phyloP scores from a whole-genome alignment of 139 green algal genomes.

The Spirogloea muscicola region DNA sequence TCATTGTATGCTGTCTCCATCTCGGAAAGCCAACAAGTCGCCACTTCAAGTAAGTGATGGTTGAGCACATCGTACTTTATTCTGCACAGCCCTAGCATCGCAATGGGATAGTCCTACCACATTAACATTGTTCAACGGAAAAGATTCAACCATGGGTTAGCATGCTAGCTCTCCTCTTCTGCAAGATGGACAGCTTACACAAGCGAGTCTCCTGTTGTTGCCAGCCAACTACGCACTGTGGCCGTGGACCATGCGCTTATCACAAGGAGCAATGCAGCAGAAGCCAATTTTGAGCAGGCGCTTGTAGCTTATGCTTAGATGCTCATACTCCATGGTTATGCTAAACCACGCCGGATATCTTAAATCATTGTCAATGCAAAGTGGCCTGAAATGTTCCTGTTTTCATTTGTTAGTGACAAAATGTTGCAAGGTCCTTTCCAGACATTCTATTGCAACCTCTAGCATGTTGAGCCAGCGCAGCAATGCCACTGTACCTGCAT shows the following conservation, averaged over 20 bases:
- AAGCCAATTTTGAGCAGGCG: conserved; percentile 6
- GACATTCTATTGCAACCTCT: too few relatives aligned
- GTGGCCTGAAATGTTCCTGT: too few relatives aligned
- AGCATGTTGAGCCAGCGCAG: too few relatives aligned
- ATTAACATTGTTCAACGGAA: not conserved
- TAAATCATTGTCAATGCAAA: too few relatives aligned
- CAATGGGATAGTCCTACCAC: not conserved
- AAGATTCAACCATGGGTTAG: too few relatives aligned
- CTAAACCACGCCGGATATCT: too few relatives aligned
- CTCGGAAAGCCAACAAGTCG: conserved; percentile 70
- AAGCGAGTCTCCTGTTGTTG: not conserved
- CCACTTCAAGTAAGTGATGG: conserved; percentile 64
- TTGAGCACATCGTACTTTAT: too few relatives aligned
- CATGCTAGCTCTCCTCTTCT: too few relatives aligned
- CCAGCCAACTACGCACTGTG: not conserved
- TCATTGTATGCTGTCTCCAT: conserved; percentile 75
- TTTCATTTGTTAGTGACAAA: too few relatives aligned
- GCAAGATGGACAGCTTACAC: not conserved
- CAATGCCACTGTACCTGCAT: too few relatives aligned
- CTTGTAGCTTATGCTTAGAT: conserved; percentile 6
- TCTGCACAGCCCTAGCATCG: not conserved
- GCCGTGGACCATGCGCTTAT: not conserved
- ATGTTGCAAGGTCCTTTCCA: too few relatives aligned
- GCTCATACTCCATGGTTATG: too few relatives aligned
- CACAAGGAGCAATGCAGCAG: not conserved